phyloP scores from a whole-genome alignment of 2,329 filamentous ascomycete species.

The Metarhizium brunneum region DNA sequence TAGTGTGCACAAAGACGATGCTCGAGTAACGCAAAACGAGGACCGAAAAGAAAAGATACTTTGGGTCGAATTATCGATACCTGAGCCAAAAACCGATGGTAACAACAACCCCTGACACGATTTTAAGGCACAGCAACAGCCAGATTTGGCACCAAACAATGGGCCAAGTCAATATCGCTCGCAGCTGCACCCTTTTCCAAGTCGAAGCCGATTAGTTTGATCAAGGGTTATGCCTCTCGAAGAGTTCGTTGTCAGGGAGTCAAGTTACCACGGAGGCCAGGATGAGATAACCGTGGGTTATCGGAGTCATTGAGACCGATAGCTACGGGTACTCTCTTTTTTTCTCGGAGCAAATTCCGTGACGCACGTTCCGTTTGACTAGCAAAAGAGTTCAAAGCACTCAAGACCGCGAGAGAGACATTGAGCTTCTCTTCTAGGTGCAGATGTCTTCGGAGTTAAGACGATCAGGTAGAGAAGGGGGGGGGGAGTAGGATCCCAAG shows the following conservation, averaged over 20 bases:
- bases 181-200: not conserved
- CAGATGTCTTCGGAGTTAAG: not conserved
- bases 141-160: not conserved
- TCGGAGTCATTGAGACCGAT: constrained; percentile 40
- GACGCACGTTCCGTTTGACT: not conserved
- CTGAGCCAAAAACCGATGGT: constrained; percentile 4
- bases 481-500: not conserved
- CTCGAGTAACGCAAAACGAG: not conserved
- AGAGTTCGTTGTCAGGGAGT: constrained; percentile 12
- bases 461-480: not conserved
- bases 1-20: not conserved
- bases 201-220: not conserved
- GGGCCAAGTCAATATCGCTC: not conserved
- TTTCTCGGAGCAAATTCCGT: not conserved
- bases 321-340: not conserved
- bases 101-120: constrained; percentile 2
- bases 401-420: not conserved
- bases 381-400: not conserved
- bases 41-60: not conserved
- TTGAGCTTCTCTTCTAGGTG: not conserved
- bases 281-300: constrained; percentile 50
- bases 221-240: not conserved
- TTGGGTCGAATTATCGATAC: not conserved
- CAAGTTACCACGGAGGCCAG: constrained; percentile 43
- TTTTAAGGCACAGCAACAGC: not conserved